Evolutionary conservation across 768 basidiomycete species (phyloP), one percentile per base, ranked within the genome.

Genomic region (Suillus spraguei): DNA sequence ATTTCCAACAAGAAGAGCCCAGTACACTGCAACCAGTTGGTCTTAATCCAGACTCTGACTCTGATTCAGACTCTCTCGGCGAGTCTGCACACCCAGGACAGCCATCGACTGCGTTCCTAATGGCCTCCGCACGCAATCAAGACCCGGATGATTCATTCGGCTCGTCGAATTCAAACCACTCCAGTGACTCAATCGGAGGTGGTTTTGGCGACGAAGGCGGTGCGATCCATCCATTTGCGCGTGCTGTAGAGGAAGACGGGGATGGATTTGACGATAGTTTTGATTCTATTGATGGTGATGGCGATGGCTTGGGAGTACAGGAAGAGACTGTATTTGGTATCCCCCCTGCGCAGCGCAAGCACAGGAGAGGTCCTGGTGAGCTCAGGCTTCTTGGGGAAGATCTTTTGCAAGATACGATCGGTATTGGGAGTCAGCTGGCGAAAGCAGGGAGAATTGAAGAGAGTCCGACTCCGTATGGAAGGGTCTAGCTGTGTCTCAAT

Each of bases 251-350:
- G 11, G 67, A 60, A 1, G 71, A 56, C 3, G 80, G 68, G 14
- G 80, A 81, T 24, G 80, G 72, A 4, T 83, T 87, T 24, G 84
- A 84, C n/a, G 86, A 84, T 46, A 81, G 79, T 20, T 81, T 79
- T 56, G 83, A 83, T 59, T 82, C 84, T 44, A 85, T 81, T 62
- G 82, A 84, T 64, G 65, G 38, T 14, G 82, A 79, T 63, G 77
- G 71, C 58, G 77, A 78, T 42, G 69, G 66, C 14, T 66, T 22
- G 7, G 70, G 63, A 32, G 77, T 71, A n/a, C 74, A 71, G 58
- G 86, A 87, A 68, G 88, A 91, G 73, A 91, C 91, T 14, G 75
- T 92, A 60, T 92, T 92, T 74, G 91, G 91, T 17, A 83, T 86
- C 13, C 82, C 83, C 10, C 87, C 86, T 46, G 83, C 79, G 41